Evolutionary conservation across 31 red algal species (phyloP).

Genomic region (Porphyra umbilicalis): DNA sequence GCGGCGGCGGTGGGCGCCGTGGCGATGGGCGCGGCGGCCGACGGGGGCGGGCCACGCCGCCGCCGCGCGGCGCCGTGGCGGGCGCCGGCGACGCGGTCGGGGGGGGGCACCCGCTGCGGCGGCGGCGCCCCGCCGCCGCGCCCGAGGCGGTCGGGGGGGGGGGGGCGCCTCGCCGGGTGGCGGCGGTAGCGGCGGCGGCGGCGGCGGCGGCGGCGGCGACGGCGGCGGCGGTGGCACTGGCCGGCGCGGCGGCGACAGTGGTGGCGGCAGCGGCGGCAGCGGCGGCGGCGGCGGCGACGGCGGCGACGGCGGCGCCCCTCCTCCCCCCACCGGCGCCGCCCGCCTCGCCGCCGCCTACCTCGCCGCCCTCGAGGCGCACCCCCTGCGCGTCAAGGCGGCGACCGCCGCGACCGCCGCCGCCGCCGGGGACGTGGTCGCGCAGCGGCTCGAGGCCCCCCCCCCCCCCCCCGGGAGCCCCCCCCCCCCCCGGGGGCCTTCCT

Average conservation of each 20-base stretch:
- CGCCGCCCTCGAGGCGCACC: conserved; percentile 4
- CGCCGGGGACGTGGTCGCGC: conserved; percentile 27
- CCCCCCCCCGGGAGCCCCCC: not conserved
- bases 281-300: not conserved
- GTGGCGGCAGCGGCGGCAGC: not conserved
- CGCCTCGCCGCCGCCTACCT: conserved; percentile 9
- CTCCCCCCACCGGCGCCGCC: conserved; percentile 3
- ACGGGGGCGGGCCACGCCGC: not conserved
- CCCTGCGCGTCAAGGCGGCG: conserved; percentile 22
- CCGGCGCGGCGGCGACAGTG: not conserved
- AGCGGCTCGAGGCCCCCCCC: conserved; percentile 6
- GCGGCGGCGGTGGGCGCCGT: too few relatives aligned
- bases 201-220: not conserved
- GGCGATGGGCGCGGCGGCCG: too few relatives aligned
- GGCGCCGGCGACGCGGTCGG: not conserved
- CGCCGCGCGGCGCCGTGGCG: not conserved
- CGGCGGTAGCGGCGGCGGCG: not conserved
- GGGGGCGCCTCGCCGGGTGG: not conserved
- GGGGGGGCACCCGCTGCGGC: not conserved
- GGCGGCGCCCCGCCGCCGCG: not conserved
- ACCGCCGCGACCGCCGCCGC: conserved; percentile 13
- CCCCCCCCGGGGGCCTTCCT: not conserved
- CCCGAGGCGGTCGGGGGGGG: not conserved
- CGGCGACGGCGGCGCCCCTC: not conserved
- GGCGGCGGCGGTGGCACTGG: not conserved